Conservation (phyloP, 306 rosid species). For the Lathyrus oleraceus region DNA sequence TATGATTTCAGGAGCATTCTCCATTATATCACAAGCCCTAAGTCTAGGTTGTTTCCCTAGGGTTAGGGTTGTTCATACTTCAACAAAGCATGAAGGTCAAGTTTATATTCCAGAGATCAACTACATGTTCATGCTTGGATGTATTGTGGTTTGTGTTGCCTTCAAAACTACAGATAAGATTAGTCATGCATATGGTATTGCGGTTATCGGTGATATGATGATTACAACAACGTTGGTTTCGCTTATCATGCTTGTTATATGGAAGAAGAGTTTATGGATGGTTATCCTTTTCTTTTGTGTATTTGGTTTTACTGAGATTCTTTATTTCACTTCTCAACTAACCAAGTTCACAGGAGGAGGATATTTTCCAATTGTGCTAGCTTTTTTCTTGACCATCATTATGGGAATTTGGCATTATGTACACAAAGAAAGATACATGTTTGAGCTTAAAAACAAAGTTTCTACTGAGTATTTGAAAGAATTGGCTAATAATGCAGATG, state of each 20-base stretch:
- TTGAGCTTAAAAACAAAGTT: slow-evolving; percentile 66
- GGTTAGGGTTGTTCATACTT: slow-evolving; percentile 81
- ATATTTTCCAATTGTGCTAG: slow-evolving; percentile 58
- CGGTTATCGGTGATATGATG: slow-evolving; percentile 72
- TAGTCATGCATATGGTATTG: slow-evolving; percentile 85
- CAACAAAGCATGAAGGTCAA: slow-evolving; percentile 67
- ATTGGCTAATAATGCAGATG: slow-evolving; percentile 37
- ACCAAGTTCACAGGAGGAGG: slow-evolving; percentile 77
- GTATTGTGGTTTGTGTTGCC: slow-evolving; percentile 59
- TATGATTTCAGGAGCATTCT: slow-evolving; percentile 86
- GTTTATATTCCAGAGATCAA: slow-evolving; percentile 81
- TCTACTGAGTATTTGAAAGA: slow-evolving; percentile 54
- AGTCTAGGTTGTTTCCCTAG: slow-evolving; percentile 79
- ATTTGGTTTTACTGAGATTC: slow-evolving; percentile 47
- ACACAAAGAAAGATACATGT: slow-evolving; percentile 63
- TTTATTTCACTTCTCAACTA: slow-evolving; percentile 56
- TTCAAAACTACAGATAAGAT: slow-evolving; percentile 73
- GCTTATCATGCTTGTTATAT: slow-evolving; percentile 67
- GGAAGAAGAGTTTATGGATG: slow-evolving; percentile 71
- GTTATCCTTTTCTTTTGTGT: slow-evolving; percentile 48
- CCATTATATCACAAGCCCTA: slow-evolving; percentile 68
- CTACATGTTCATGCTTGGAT: slow-evolving; percentile 70
- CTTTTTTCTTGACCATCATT: slow-evolving; percentile 44
- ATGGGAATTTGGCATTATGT: slow-evolving; percentile 87
- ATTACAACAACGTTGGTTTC: slow-evolving; percentile 61